Conservation (phyloP, 1,284 basidiomycete species). For the Puccinia coronata region DNA sequence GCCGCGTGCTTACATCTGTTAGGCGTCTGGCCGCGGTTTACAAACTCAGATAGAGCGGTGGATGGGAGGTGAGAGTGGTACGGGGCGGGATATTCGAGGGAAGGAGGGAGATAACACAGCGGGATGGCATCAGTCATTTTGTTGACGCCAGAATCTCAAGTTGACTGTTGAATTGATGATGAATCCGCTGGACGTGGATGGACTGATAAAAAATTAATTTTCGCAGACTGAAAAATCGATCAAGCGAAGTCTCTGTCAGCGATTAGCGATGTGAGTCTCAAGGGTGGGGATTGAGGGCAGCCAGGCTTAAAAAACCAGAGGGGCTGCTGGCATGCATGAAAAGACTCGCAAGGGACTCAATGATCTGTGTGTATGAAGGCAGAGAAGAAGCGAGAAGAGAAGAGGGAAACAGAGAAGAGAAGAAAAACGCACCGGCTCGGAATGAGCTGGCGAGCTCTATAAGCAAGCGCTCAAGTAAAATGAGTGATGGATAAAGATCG, state of each 20-base stretch:
- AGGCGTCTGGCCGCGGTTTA: slow-evolving; percentile 3
- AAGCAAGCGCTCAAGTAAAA: not conserved
- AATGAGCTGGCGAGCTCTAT: not conserved
- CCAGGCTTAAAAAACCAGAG: not conserved
- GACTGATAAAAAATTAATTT: not conserved
- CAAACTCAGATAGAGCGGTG: slow-evolving; percentile 15
- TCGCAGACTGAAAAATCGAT: slow-evolving; percentile 1
- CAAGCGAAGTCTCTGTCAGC: not conserved
- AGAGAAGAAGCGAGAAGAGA: slow-evolving; percentile 2
- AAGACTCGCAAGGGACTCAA: not conserved
- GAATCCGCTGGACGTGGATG: not conserved
- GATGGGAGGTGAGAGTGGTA: slow-evolving; percentile 1
- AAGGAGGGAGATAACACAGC: slow-evolving; percentile 19
- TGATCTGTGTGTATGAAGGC: not conserved
- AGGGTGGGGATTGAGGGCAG: not conserved
- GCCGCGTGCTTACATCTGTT: slow-evolving; percentile 16
- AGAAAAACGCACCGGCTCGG: not conserved
- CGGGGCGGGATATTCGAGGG: slow-evolving; percentile 12
- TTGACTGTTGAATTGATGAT: not conserved
- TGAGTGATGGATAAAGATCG: slow-evolving; percentile 24
- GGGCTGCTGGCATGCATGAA: not conserved
- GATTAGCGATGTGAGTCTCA: not conserved
- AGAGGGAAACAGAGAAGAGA: not conserved
- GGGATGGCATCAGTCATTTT: slow-evolving; percentile 9
- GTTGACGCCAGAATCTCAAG: not conserved